These are phyloP conservation scores for Trypanosoma congolense DNA, from an alignment of 208 protist genomes.

Conservation along the genomic window DNA sequence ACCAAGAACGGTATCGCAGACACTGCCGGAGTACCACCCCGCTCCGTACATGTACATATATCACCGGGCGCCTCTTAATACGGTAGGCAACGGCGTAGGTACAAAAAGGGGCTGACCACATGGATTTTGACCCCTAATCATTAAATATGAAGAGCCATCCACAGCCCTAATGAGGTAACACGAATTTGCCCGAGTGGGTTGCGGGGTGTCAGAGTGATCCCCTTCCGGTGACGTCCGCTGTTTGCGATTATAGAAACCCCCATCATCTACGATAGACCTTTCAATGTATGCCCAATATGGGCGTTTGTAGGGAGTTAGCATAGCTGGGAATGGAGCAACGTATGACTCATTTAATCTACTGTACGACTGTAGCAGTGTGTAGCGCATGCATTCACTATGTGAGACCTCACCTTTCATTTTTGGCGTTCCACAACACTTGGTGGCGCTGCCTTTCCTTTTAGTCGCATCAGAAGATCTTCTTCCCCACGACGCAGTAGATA, in stretches of 20 bases:
- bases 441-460: neutral
- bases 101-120: constrained; percentile 17
- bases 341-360: constrained; percentile 23
- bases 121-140: constrained; percentile 1
- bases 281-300: constrained; percentile 18
- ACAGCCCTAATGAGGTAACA: neutral
- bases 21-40: no score
- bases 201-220: neutral
- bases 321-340: constrained; percentile 23
- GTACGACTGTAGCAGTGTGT: constrained; percentile 26
- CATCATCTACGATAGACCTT: neutral
- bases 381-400: neutral
- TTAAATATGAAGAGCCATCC: neutral
- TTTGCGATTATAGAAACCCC: neutral
- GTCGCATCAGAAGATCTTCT: neutral
- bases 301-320: constrained; percentile 30
- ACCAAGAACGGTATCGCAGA: no score
- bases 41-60: no score
- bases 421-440: neutral
- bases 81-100: constrained; percentile 11
- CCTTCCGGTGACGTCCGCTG: neutral
- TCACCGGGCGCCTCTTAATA: constrained; percentile 9
- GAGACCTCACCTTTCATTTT: neutral
- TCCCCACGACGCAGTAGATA: neutral
- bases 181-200: neutral